Conservation (phyloP, 2,329 filamentous ascomycete genomes). For the Blumeria graminis region DNA sequence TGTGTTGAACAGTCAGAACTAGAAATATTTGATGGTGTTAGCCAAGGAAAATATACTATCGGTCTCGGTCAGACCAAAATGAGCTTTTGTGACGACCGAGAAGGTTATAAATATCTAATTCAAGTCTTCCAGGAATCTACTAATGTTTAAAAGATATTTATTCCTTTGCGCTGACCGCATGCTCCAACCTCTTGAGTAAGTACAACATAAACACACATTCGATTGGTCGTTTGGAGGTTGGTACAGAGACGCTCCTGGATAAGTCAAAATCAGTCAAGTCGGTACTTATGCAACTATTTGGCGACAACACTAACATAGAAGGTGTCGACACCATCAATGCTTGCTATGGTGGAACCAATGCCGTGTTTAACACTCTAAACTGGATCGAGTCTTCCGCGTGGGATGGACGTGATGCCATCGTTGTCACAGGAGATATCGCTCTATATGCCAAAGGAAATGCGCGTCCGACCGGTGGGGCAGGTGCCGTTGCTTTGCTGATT, state of each 20-base stretch:
- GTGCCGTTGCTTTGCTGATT: constrained; percentile 54
- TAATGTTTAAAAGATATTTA: constrained; percentile 43
- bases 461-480: constrained; percentile 58
- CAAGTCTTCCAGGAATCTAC: background rate
- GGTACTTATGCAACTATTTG: constrained; percentile 67
- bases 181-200: constrained; percentile 56
- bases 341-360: constrained; percentile 71
- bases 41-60: constrained; percentile 70
- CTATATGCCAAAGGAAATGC: constrained; percentile 67
- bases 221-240: constrained; percentile 62
- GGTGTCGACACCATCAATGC: constrained; percentile 66
- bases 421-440: constrained; percentile 62
- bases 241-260: constrained; percentile 66
- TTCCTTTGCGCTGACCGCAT: constrained; percentile 57
- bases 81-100: constrained; percentile 76
- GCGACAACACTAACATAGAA: constrained; percentile 64
- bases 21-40: constrained; percentile 68
- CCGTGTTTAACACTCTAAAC: constrained; percentile 61
- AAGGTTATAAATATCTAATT: constrained; percentile 31
- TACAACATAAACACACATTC: constrained; percentile 60
- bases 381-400: constrained; percentile 72
- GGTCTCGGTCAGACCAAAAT: constrained; percentile 79
- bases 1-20: constrained; percentile 67
- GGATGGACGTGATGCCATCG: constrained; percentile 63
- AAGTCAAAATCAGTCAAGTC: constrained; percentile 85